Evolutionary conservation across 257 asterid genomes (phyloP).

Genomic region (Euphrasia confusa): DNA sequence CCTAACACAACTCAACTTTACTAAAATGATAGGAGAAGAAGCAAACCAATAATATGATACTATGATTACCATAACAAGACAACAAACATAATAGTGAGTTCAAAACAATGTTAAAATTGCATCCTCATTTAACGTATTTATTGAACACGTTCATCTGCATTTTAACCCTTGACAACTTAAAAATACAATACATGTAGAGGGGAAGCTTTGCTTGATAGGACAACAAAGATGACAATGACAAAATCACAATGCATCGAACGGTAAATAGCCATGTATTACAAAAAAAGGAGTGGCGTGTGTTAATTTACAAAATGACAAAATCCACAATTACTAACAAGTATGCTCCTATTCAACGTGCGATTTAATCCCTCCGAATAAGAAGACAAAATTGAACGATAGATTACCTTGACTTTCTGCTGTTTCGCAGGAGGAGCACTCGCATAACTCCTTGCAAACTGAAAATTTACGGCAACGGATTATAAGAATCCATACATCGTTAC

Average conservation of each 20-base stretch:
- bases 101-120: neutral
- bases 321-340: slow-evolving; percentile 9
- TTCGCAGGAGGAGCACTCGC: slow-evolving; percentile 45
- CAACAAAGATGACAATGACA: neutral
- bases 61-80: neutral
- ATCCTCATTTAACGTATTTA: neutral
- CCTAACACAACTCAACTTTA: neutral
- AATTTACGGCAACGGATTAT: slow-evolving; percentile 18
- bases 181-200: neutral
- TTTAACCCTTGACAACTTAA: too few relatives aligned
- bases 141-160: neutral
- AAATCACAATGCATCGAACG: neutral
- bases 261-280: slow-evolving; percentile 8
- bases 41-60: neutral
- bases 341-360: neutral
- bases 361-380: too few relatives aligned
- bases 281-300: slow-evolving; percentile 1
- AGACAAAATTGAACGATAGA: neutral
- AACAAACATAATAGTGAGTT: neutral
- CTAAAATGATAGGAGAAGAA: neutral
- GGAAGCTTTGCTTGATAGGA: neutral
- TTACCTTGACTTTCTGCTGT: slow-evolving; percentile 62
- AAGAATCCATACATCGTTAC: slow-evolving; percentile 8
- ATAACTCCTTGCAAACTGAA: slow-evolving; percentile 54
- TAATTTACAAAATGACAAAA: slow-evolving; percentile 7